phyloP scores from a whole-genome alignment of 345 rosid genomes.

The Turnera subulata region DNA sequence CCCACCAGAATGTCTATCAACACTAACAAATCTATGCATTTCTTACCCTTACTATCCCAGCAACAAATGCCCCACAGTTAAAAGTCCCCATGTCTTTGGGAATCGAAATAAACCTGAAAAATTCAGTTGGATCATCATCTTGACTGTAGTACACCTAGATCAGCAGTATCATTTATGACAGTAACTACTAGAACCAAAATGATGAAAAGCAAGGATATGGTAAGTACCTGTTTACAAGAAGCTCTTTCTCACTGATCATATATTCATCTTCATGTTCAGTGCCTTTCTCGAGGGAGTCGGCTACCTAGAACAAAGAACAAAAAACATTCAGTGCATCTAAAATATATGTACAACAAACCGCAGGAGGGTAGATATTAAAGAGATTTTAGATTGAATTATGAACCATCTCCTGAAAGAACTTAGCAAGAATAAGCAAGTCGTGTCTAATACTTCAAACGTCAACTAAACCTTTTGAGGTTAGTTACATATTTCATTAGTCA shows the following conservation, averaged over 20 bases:
- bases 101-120: slow-evolving; percentile 75
- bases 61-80: slow-evolving; percentile 99
- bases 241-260: slow-evolving; percentile 99
- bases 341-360: neutral
- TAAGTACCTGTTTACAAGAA: slow-evolving; percentile 81
- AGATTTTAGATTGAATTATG: too few relatives aligned
- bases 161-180: neutral
- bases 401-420: too few relatives aligned
- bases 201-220: neutral
- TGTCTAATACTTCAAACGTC: too few relatives aligned
- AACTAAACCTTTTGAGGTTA: too few relatives aligned
- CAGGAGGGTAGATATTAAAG: neutral
- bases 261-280: slow-evolving; percentile 99
- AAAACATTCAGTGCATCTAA: neutral
- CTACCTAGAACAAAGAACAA: slow-evolving; percentile 44
- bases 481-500: too few relatives aligned
- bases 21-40: neutral
- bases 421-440: too few relatives aligned
- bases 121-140: neutral
- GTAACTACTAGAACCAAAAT: neutral
- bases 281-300: slow-evolving; percentile 98
- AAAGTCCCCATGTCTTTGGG: slow-evolving; percentile 99
- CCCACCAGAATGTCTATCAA: slow-evolving; percentile 9
- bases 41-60: slow-evolving; percentile 90
- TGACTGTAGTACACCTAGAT: slow-evolving; percentile 1